Percentiles rank a stretch among this genome's conserved stretches.
These are phyloP conservation scores for Ganoderma boninense DNA, from an alignment of 1,284 basidiomycete genomes.

Conservation along the genomic window DNA sequence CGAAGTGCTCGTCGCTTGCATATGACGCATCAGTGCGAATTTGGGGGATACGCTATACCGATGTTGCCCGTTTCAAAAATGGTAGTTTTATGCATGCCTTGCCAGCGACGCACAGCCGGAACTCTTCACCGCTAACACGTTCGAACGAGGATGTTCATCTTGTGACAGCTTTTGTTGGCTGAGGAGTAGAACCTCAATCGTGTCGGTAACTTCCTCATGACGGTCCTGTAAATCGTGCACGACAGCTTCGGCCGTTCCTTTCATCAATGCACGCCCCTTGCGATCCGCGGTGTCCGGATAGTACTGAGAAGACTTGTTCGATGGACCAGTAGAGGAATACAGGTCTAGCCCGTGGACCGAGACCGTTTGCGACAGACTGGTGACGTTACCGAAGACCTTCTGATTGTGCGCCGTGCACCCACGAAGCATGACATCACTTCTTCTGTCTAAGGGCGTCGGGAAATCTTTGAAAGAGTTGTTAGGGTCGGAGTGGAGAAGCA, in stretches of 20 bases:
- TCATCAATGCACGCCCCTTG: no score
- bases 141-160: slow-evolving; percentile 35
- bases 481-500: slow-evolving; percentile 3
- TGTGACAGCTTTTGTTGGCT: slow-evolving; percentile 31
- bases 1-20: slow-evolving; percentile 41
- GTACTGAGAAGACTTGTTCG: slow-evolving; percentile 37
- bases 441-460: slow-evolving; percentile 37
- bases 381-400: slow-evolving; percentile 24
- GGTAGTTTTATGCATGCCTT: slow-evolving; percentile 38
- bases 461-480: slow-evolving; percentile 26
- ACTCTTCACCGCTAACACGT: slow-evolving; percentile 39
- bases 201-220: slow-evolving; percentile 38
- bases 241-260: neutral
- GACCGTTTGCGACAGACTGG: slow-evolving; percentile 33
- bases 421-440: slow-evolving; percentile 40
- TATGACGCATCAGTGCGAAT: neutral
- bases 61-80: slow-evolving; percentile 30
- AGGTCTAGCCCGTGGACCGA: slow-evolving; percentile 42
- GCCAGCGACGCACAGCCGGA: slow-evolving; percentile 40
- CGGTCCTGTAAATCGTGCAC: slow-evolving; percentile 29
- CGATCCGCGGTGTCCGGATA: slow-evolving; percentile 36
- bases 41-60: neutral
- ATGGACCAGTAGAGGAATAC: slow-evolving; percentile 41
- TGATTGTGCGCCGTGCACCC: slow-evolving; percentile 36
- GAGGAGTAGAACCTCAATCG: slow-evolving; percentile 33